Evolutionary conservation across 1,284 basidiomycete genomes (phyloP).

Genomic region (Boletus mariae): DNA sequence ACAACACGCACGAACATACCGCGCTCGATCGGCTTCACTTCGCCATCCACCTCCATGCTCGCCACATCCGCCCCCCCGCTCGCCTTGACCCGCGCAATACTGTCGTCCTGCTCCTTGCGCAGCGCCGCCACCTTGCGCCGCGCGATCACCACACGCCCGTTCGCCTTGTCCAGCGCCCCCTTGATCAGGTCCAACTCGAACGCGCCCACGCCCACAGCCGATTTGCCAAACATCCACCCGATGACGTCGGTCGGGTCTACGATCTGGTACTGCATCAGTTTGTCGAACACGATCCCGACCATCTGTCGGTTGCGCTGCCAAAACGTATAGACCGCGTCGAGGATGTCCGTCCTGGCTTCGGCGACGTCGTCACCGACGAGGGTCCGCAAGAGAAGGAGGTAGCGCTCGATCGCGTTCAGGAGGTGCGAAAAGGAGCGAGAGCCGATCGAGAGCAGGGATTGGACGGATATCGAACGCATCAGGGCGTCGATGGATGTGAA

Average conservation of each 20-base stretch:
- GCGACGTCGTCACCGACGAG: constrained; percentile 44
- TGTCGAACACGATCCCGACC: constrained; percentile 91
- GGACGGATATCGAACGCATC: constrained; percentile 79
- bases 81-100: constrained; percentile 69
- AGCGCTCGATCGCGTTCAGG: constrained; percentile 95
- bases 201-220: constrained; percentile 47
- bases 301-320: constrained; percentile 84
- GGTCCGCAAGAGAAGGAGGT: constrained; percentile 83
- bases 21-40: constrained; percentile 45
- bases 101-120: constrained; percentile 85
- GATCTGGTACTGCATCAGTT: constrained; percentile 97
- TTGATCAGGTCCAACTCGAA: constrained; percentile 82
- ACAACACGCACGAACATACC: constrained; percentile 9
- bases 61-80: constrained; percentile 42
- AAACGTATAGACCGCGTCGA: constrained; percentile 68
- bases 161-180: constrained; percentile 83
- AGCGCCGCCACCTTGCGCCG: constrained; percentile 68
- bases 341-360: constrained; percentile 68
- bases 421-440: constrained; percentile 97
- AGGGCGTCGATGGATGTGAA: constrained; percentile 60
- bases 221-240: constrained; percentile 67
- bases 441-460: constrained; percentile 88
- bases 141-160: constrained; percentile 78
- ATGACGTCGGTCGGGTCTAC: constrained; percentile 93
- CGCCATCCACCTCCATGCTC: constrained; percentile 69